These are phyloP conservation scores for Metschnikowia kunwiensis DNA, from an alignment of 805 yeast genomes.

Conservation along the genomic window DNA sequence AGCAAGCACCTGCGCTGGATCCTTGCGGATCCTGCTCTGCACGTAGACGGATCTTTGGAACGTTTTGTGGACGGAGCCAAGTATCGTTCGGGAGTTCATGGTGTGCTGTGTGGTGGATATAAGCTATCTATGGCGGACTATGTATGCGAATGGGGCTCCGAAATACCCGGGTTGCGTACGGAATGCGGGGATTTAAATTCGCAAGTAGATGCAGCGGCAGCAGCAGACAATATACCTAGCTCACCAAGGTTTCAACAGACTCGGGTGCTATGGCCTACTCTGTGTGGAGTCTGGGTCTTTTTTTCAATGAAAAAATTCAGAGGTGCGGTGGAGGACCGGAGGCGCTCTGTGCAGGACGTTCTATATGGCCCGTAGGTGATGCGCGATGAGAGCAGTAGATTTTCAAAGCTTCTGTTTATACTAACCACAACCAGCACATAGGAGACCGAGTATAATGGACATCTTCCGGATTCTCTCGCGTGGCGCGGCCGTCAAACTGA, in stretches of 20 bases:
- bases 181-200: too few species aligned
- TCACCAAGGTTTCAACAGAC: too few species aligned
- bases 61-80: constrained; percentile 9
- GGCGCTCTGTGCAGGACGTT: too few species aligned
- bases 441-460: constrained; percentile 55
- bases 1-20: constrained; percentile 52
- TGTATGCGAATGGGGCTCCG: too few species aligned
- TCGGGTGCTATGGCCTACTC: too few species aligned
- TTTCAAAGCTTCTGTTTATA: neutral
- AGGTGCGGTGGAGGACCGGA: too few species aligned
- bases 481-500: constrained; percentile 76
- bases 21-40: constrained; percentile 62
- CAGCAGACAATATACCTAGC: too few species aligned
- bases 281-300: too few species aligned
- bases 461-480: constrained; percentile 79
- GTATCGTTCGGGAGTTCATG: constrained; percentile 8
- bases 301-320: too few species aligned
- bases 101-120: neutral
- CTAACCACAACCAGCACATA: neutral
- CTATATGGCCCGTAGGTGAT: too few species aligned
- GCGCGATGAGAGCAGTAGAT: constrained; percentile 4
- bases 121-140: neutral
- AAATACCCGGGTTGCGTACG: too few species aligned
- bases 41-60: constrained; percentile 33
- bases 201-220: too few species aligned